phyloP scores from a whole-genome alignment of 176 grass and related monocot species.

The Raddia guianensis region DNA sequence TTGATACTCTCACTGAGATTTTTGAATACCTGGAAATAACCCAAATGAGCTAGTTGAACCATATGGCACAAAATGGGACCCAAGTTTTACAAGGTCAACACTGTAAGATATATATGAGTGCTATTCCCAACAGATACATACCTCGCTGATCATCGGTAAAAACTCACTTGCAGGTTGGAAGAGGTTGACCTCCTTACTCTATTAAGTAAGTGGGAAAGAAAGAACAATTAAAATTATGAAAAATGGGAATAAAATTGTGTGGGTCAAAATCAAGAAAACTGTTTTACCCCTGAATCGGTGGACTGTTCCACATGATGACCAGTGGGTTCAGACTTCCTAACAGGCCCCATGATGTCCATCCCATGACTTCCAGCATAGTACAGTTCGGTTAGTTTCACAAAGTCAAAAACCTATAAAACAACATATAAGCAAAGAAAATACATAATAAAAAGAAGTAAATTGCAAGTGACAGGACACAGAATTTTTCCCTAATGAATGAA shows the following conservation, averaged over 20 bases:
- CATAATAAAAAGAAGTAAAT: background rate
- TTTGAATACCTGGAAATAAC: slow-evolving; percentile 66
- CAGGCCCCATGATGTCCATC: slow-evolving; percentile 96
- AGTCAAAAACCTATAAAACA: slow-evolving; percentile 77
- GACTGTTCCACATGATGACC: slow-evolving; percentile 58
- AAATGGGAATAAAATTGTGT: slow-evolving; percentile 5
- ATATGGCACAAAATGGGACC: slow-evolving; percentile 29
- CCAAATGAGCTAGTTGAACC: slow-evolving; percentile 21
- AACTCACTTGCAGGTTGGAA: slow-evolving; percentile 97
- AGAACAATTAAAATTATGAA: slow-evolving; percentile 24
- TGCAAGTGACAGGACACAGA: background rate
- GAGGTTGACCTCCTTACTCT: slow-evolving; percentile 88
- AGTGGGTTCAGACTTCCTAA: slow-evolving; percentile 48
- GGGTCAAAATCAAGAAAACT: slow-evolving; percentile 15
- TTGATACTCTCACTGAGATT: slow-evolving; percentile 73
- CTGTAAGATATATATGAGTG: background rate
- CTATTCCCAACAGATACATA: slow-evolving; percentile 9
- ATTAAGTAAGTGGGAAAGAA: background rate
- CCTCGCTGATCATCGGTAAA: slow-evolving; percentile 88
- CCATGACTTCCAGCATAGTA: slow-evolving; percentile 94
- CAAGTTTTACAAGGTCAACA: slow-evolving; percentile 7
- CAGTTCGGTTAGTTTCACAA: slow-evolving; percentile 87
- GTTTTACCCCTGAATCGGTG: slow-evolving; percentile 66
- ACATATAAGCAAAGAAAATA: slow-evolving; percentile 1
- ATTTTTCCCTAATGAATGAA: background rate